phyloP scores from a whole-genome alignment of 1,139 yeast species.

The Saccharomycopsis crataegensis region DNA sequence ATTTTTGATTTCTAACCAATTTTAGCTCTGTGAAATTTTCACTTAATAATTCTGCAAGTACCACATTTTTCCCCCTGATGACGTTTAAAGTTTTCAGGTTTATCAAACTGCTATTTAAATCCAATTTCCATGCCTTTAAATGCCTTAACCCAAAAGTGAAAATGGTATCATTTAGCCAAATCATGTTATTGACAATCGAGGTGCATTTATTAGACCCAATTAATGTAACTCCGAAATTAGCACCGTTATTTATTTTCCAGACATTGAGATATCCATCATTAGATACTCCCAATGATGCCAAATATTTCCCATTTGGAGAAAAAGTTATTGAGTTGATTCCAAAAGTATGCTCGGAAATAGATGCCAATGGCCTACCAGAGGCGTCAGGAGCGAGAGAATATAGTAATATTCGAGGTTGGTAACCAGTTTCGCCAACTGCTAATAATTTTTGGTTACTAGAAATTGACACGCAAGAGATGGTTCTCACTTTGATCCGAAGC shows the following conservation, averaged over 20 bases:
- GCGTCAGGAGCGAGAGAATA: slow-evolving; percentile 51
- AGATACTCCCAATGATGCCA: slow-evolving; percentile 54
- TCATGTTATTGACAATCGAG: slow-evolving; percentile 43
- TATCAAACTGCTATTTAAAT: slow-evolving; percentile 23
- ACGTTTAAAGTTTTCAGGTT: slow-evolving; percentile 25
- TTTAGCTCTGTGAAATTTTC: slow-evolving; percentile 40
- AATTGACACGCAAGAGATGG: slow-evolving; percentile 48
- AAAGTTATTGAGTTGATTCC: slow-evolving; percentile 52
- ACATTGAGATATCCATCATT: slow-evolving; percentile 60
- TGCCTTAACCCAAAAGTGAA: slow-evolving; percentile 55
- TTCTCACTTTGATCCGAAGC: slow-evolving; percentile 40
- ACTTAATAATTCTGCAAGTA: slow-evolving; percentile 42
- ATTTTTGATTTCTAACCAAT: neutral
- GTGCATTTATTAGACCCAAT: slow-evolving; percentile 55
- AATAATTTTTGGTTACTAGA: slow-evolving; percentile 45
- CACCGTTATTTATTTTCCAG: slow-evolving; percentile 34
- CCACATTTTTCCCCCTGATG: slow-evolving; percentile 50
- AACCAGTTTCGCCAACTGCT: slow-evolving; percentile 65
- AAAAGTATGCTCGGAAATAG: slow-evolving; percentile 54
- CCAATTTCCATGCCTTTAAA: slow-evolving; percentile 51
- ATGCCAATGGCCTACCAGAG: slow-evolving; percentile 39
- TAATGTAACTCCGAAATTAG: slow-evolving; percentile 23
- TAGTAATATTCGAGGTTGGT: slow-evolving; percentile 53
- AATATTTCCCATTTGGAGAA: slow-evolving; percentile 46
- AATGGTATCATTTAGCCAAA: slow-evolving; percentile 46